Evolutionary conservation across 139 green algal species (phyloP).

Genomic region (Chlorella sp.): DNA sequence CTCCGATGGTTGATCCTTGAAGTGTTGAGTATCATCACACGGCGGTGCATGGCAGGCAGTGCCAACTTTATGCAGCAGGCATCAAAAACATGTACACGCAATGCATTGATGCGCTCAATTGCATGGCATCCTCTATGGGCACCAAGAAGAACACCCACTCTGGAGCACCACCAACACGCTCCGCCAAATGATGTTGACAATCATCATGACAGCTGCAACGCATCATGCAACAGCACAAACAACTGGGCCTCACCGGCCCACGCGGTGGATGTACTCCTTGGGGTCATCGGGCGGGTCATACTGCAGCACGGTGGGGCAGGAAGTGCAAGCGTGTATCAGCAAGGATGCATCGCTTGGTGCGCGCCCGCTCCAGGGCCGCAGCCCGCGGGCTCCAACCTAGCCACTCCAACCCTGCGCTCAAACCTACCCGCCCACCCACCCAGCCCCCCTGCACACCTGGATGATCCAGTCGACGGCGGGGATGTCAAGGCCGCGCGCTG

Average conservation of each 20-base stretch:
- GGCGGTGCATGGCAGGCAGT: not conserved
- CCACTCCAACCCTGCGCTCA: not conserved
- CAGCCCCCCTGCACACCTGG: conserved; percentile 58
- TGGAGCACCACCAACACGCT: not conserved
- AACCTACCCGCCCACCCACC: not conserved
- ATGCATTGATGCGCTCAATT: not conserved
- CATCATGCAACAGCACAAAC: not conserved
- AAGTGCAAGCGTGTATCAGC: not conserved
- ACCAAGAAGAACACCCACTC: not conserved
- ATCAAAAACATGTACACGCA: not conserved
- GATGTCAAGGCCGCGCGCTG: conserved; percentile 96
- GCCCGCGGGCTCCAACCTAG: too few species aligned
- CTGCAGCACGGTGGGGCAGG: conserved; percentile 15
- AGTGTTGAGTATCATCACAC: not conserved
- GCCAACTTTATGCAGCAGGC: not conserved
- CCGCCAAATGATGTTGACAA: not conserved
- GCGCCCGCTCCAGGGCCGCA: too few species aligned
- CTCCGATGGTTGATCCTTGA: conserved; percentile 17
- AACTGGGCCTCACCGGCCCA: conserved; percentile 52
- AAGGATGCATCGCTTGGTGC: too few species aligned
- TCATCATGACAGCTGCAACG: not conserved
- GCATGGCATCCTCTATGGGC: not conserved
- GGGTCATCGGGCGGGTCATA: conserved; percentile 98
- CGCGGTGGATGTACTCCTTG: conserved; percentile 93
- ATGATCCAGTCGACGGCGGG: conserved; percentile 99